phyloP scores from a whole-genome alignment of 2,329 filamentous ascomycete genomes.

The Neonectria hederae region DNA sequence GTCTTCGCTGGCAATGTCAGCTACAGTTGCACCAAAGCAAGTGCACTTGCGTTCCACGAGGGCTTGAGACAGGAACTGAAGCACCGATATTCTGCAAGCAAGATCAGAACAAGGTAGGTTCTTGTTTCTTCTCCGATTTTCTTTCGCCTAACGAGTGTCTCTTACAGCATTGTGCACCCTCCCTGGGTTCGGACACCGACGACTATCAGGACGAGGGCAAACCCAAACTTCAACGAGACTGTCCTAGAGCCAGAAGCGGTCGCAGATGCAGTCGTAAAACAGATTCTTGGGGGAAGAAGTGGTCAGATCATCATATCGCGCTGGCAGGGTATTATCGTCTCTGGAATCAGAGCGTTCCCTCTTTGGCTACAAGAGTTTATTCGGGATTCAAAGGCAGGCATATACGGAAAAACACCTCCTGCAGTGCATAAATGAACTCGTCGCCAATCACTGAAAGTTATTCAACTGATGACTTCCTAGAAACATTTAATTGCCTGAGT shows the following conservation, averaged over 20 bases:
- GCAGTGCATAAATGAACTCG: not conserved
- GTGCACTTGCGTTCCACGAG: slow-evolving; percentile 71
- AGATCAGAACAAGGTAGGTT: slow-evolving; percentile 1
- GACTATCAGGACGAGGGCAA: slow-evolving; percentile 29
- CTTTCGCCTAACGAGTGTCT: not conserved
- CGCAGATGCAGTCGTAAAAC: slow-evolving; percentile 51
- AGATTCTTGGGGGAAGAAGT: slow-evolving; percentile 52
- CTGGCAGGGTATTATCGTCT: slow-evolving; percentile 4
- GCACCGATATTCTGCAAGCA: slow-evolving; percentile 63
- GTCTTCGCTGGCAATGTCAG: slow-evolving; percentile 68
- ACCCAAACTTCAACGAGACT: slow-evolving; percentile 31
- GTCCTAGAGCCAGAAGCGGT: slow-evolving; percentile 43
- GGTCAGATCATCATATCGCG: slow-evolving; percentile 55
- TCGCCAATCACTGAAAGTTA: not conserved
- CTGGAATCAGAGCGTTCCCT: slow-evolving; percentile 24
- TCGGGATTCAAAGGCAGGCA: slow-evolving; percentile 11
- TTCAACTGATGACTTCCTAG: no score
- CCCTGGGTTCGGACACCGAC: slow-evolving; percentile 33
- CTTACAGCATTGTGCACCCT: slow-evolving; percentile 60
- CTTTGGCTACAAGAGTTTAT: slow-evolving; percentile 31
- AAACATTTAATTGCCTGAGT: no score
- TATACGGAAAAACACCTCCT: not conserved
- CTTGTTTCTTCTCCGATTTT: not conserved
- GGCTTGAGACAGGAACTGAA: slow-evolving; percentile 63
- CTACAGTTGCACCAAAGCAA: slow-evolving; percentile 70